These are phyloP conservation scores for Persicaria tinctoria DNA, from an alignment of 148 eudicot species.

Conservation along the genomic window DNA sequence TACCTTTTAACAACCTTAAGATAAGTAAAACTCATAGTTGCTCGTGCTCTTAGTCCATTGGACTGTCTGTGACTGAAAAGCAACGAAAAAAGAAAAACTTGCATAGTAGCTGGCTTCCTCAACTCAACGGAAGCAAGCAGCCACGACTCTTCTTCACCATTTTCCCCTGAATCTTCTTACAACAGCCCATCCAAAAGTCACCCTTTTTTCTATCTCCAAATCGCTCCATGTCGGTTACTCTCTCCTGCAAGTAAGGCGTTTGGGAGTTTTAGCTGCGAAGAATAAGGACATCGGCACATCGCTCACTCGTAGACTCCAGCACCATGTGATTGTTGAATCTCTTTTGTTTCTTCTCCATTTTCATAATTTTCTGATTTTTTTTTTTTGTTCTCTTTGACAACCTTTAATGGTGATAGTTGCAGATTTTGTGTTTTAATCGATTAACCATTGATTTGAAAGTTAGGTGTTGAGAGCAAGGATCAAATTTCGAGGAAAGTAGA, in stretches of 20 bases:
- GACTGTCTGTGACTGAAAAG: too few species aligned
- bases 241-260: neutral
- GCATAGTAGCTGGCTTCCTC: neutral
- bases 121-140: neutral
- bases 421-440: neutral
- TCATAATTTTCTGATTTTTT: neutral
- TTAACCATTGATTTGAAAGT: neutral
- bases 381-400: neutral
- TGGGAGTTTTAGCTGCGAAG: neutral
- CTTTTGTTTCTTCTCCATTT: neutral
- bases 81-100: too few species aligned
- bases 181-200: neutral
- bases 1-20: too few species aligned
- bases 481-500: conserved; percentile 17
- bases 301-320: neutral
- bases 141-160: neutral
- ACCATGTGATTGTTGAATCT: neutral
- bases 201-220: neutral
- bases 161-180: neutral
- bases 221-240: neutral
- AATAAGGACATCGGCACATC: neutral
- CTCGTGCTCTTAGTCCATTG: too few species aligned
- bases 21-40: too few species aligned
- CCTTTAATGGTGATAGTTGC: neutral
- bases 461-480: conserved; percentile 27